phyloP scores from a whole-genome alignment of 495 filamentous ascomycete species.

The Podospora pseudopauciseta region DNA sequence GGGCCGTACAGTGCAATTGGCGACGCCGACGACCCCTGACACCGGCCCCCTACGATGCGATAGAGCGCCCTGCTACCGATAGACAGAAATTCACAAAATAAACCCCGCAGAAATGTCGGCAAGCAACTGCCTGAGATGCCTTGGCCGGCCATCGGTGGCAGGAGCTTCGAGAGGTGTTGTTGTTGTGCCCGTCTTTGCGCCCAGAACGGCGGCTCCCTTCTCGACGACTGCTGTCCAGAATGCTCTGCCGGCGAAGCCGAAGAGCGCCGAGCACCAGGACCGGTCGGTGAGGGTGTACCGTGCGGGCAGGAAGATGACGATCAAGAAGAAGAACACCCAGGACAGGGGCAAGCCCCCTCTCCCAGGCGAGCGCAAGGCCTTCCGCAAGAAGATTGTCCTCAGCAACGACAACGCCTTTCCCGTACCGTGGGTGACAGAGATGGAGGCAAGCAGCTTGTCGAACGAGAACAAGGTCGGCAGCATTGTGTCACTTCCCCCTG shows the following conservation, averaged over 20 bases:
- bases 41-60: conserved; percentile 27
- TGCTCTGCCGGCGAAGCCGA: not conserved
- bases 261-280: conserved; percentile 2
- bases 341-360: conserved; percentile 49
- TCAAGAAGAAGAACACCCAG: conserved; percentile 47
- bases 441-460: conserved; percentile 54
- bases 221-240: conserved; percentile 25
- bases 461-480: conserved; percentile 55
- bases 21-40: conserved; percentile 14
- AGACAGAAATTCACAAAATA: conserved; percentile 16
- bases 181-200: conserved; percentile 5
- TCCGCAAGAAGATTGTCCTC: conserved; percentile 82
- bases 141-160: conserved; percentile 48
- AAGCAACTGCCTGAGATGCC: conserved; percentile 64
- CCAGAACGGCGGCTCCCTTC: conserved; percentile 23
- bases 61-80: conserved; percentile 17
- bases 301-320: conserved; percentile 35
- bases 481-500: conserved; percentile 66
- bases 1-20: conserved; percentile 23
- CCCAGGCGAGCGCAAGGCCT: conserved; percentile 77
- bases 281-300: conserved; percentile 21
- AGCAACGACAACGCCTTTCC: conserved; percentile 90
- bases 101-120: conserved; percentile 56
- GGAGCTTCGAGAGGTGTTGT: not conserved
- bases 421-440: conserved; percentile 59